Evolutionary conservation across 2,329 filamentous ascomycete genomes (phyloP).

Genomic region (Neonectria hederae): DNA sequence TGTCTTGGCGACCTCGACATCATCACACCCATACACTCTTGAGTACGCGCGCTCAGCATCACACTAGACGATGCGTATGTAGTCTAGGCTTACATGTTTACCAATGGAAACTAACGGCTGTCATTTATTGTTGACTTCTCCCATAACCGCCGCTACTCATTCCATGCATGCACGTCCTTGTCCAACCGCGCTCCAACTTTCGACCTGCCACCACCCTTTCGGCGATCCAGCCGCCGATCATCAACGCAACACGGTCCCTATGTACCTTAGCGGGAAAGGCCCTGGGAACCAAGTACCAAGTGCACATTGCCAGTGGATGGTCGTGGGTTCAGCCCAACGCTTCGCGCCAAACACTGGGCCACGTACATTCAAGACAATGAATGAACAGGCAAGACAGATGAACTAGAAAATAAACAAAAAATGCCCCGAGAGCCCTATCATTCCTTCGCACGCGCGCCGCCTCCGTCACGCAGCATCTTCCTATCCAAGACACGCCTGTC

Average conservation of each 20-base stretch:
- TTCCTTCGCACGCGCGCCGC: background rate
- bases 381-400: background rate
- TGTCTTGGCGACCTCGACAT: background rate
- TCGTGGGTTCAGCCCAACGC: background rate
- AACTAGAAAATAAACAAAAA: background rate
- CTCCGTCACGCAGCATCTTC: background rate
- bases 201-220: background rate
- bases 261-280: constrained; percentile 6
- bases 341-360: background rate
- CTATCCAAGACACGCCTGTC: constrained; percentile 7
- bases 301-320: background rate
- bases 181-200: constrained; percentile 1
- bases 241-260: constrained; percentile 6
- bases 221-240: constrained; percentile 16
- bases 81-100: background rate
- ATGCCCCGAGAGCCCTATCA: background rate
- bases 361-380: background rate
- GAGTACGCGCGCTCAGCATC: background rate
- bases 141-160: constrained; percentile 13
- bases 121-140: constrained; percentile 4
- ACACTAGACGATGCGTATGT: background rate
- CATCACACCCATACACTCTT: background rate
- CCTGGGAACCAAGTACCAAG: background rate
- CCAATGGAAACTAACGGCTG: constrained; percentile 3
- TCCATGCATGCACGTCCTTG: constrained; percentile 7